Conservation (phyloP, 345 rosid species). For the Arabis alpina region DNA sequence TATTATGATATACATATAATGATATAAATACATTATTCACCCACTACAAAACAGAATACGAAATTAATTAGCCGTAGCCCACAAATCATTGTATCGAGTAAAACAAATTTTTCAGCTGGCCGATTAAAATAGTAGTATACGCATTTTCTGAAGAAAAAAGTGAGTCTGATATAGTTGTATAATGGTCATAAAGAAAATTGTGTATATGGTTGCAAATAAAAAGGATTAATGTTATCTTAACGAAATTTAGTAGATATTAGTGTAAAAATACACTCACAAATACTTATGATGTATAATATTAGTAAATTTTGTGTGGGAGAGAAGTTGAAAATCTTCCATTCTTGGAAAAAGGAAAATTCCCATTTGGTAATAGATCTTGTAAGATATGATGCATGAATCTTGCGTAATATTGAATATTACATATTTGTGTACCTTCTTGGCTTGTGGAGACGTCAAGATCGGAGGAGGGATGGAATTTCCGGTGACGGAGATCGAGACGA, state of each 20-base stretch:
- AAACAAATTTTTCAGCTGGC: constrained; percentile 28
- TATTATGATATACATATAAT: background rate
- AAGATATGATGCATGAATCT: constrained; percentile 6
- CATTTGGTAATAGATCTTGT: background rate
- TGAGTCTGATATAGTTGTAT: background rate
- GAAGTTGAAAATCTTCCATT: constrained; percentile 6
- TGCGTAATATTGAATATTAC: background rate
- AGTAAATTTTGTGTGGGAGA: constrained; percentile 5
- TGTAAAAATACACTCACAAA: background rate
- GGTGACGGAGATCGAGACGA: constrained; percentile 70
- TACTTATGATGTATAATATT: background rate
- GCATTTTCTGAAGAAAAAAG: background rate
- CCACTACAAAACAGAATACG: background rate
- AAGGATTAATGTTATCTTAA: background rate
- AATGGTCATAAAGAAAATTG: constrained; percentile 7
- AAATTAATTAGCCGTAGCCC: constrained; percentile 17
- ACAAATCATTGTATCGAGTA: constrained; percentile 23
- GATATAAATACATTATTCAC: background rate
- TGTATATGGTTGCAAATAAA: background rate
- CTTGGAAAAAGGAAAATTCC: background rate
- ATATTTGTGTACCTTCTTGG: constrained; percentile 73
- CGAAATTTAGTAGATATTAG: background rate
- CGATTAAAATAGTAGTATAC: background rate
- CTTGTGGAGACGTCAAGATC: constrained; percentile 61
- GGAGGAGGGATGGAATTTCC: constrained; percentile 52